Base-by-base conservation (phyloP, 2,329 filamentous ascomycete species). In the Metarhizium rileyi region DNA sequence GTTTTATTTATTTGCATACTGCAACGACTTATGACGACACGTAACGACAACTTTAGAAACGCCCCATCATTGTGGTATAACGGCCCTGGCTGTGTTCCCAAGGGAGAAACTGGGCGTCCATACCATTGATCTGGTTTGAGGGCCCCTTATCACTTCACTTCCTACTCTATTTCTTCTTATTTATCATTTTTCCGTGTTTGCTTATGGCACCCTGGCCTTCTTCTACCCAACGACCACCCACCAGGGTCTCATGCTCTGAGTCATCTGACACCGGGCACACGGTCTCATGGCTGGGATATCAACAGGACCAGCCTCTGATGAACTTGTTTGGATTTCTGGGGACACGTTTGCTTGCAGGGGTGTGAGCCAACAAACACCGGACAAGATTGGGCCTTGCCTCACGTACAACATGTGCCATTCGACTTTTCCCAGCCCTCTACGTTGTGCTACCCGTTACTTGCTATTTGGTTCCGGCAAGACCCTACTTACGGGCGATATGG, bases 11-110 rank as follows among this genome's bases (percentile, higher is more conserved):
- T 52, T 52, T 49, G 26, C 30, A 50, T 52, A 53, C 55, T 57
- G 49, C 50, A 52, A 61, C 56, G 58, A 60, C 50, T 55, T 53
- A 60, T 54, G 53, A 59, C 52, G 57, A 60, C 50, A 56, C 48
- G 55, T 56, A 54, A 57, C 54, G 55, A 56, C 49, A 26, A n/a
- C 43, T 55, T 48, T 57, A 56, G 54, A 57, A 46, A 46, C 47
- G 42, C 44, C n/a, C 27, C 45, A 42, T 48, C 43, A 35, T 52
- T 30, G 45, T 46, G 38, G 30, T 38, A 20, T 18, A 41, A 46
- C 44, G 43, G 47, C 52, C 30, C 48, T 50, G 49, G 27, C 38
- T 30, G 16, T 35, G 33, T 48, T 38, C 20, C 9, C n/a, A 8
- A n/a, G n/a, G 35, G n/a, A 16, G n/a, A 18, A 16, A 16, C 12